A percentile compares a stretch with the other conserved stretches of the same genome.
These are phyloP conservation scores for Salinomyces thailandicus DNA, from an alignment of 2,329 filamentous ascomycete genomes.

Conservation along the genomic window DNA sequence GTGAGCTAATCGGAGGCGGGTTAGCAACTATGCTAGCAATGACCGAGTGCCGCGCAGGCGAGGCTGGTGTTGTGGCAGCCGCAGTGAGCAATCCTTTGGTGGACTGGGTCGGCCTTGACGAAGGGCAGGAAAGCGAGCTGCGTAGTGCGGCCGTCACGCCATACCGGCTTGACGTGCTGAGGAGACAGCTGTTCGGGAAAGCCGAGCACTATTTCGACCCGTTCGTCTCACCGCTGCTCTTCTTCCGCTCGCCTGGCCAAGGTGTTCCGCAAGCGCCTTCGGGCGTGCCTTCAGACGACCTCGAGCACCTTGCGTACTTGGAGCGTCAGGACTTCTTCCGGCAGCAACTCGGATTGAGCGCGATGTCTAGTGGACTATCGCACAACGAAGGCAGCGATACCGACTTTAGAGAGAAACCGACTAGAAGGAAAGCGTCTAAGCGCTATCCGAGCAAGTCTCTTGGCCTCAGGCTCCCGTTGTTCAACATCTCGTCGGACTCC, in stretches of 20 bases:
- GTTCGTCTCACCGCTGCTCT: constrained; percentile 41
- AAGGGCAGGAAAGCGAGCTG: constrained; percentile 19
- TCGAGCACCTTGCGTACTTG: constrained; percentile 7
- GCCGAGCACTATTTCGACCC: constrained; percentile 38
- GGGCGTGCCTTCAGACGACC: constrained; percentile 1
- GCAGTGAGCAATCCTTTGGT: constrained; percentile 38
- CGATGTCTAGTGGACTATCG: constrained; percentile 6
- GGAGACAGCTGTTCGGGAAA: constrained; percentile 32
- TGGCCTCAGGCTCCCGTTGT: constrained; percentile 31
- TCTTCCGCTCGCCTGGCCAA: constrained; percentile 37
- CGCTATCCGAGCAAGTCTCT: constrained; percentile 33
- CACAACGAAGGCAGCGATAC: background rate
- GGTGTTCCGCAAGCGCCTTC: background rate
- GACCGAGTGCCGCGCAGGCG: constrained; percentile 37
- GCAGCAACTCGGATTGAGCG: constrained; percentile 11
- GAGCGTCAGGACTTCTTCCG: constrained; percentile 21
- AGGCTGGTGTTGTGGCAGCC: constrained; percentile 33
- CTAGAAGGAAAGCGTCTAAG: constrained; percentile 22
- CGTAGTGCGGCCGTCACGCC: background rate
- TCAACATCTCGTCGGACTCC: constrained; percentile 31
- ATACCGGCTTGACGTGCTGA: constrained; percentile 16
- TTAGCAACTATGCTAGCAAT: constrained; percentile 40
- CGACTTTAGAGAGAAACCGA: constrained; percentile 3
- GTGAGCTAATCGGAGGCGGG: constrained; percentile 38
- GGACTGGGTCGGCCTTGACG: constrained; percentile 33